These are phyloP conservation scores for Ogataea parapolymorpha DNA, from an alignment of 805 yeast species.

Conservation along the genomic window DNA sequence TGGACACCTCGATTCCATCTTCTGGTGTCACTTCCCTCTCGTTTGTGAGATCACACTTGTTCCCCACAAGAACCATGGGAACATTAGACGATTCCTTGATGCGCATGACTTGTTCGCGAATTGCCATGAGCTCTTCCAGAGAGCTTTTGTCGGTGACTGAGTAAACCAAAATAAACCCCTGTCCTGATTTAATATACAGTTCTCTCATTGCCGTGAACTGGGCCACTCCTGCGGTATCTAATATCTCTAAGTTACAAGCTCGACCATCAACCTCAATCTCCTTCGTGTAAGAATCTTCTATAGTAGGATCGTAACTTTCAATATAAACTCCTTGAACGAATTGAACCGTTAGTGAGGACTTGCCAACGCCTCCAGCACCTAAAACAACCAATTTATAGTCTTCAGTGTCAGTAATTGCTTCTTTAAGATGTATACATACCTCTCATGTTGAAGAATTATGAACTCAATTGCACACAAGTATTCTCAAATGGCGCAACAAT, in stretches of 20 bases:
- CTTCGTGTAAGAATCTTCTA: conserved; percentile 91
- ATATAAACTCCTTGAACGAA: conserved; percentile 87
- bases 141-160: conserved; percentile 63
- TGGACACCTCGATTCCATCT: conserved; percentile 79
- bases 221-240: conserved; percentile 66
- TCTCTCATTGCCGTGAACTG: conserved; percentile 97
- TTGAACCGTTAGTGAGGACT: conserved; percentile 88
- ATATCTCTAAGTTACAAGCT: conserved; percentile 77
- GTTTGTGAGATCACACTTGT: conserved; percentile 78
- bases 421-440: background rate
- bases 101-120: conserved; percentile 79
- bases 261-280: conserved; percentile 86
- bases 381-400: conserved; percentile 88
- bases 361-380: conserved; percentile 98
- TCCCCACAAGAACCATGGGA: conserved; percentile 89
- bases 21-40: conserved; percentile 76
- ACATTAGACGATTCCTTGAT: conserved; percentile 74
- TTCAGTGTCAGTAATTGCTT: conserved; percentile 13
- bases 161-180: conserved; percentile 60
- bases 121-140: conserved; percentile 69
- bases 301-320: conserved; percentile 94
- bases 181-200: conserved; percentile 80
- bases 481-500: background rate
- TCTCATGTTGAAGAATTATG: conserved; percentile 1
- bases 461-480: no score